A percentile compares a stretch with the other conserved stretches of the same genome.
phyloP scores from a whole-genome alignment of 106 monocot genomes.

The Dendrobium officinale region DNA sequence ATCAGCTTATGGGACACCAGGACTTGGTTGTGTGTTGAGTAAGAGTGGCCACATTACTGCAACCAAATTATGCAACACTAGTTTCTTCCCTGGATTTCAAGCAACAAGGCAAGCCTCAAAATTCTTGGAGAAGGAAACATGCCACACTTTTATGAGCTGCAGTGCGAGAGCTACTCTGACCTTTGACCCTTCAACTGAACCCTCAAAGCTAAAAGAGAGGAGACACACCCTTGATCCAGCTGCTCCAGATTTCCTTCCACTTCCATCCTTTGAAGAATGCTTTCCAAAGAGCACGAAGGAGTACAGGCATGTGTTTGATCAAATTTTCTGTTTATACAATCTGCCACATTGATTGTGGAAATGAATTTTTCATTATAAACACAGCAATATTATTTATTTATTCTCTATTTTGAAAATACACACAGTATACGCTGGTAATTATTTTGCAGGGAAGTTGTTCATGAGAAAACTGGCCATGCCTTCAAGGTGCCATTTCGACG shows the following conservation, averaged over 20 bases:
- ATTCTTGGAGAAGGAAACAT: constrained; percentile 12
- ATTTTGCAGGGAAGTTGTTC: constrained; percentile 60
- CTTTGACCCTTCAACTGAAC: constrained; percentile 41
- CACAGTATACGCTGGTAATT: constrained; percentile 4
- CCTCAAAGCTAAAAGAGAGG: constrained; percentile 35
- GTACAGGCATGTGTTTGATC: constrained; percentile 31
- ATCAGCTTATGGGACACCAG: constrained; percentile 24
- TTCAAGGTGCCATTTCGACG: constrained; percentile 82
- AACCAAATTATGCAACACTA: constrained; percentile 23
- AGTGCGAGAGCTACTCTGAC: constrained; percentile 47
- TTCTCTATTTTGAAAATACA: background rate
- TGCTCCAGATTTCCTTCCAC: constrained; percentile 85
- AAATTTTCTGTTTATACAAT: background rate
- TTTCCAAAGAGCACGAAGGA: constrained; percentile 96
- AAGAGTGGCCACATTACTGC: constrained; percentile 16
- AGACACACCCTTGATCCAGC: constrained; percentile 78
- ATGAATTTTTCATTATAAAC: background rate
- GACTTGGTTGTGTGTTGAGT: constrained; percentile 28
- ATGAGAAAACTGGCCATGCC: constrained; percentile 69
- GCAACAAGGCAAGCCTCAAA: constrained; percentile 5
- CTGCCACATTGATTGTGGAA: background rate
- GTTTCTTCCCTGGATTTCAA: constrained; percentile 44
- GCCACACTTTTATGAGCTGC: constrained; percentile 1
- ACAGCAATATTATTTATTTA: background rate
- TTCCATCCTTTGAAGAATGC: constrained; percentile 82